Conservation (phyloP, 164 flowering plant species). For the Dillenia turbinata region DNA sequence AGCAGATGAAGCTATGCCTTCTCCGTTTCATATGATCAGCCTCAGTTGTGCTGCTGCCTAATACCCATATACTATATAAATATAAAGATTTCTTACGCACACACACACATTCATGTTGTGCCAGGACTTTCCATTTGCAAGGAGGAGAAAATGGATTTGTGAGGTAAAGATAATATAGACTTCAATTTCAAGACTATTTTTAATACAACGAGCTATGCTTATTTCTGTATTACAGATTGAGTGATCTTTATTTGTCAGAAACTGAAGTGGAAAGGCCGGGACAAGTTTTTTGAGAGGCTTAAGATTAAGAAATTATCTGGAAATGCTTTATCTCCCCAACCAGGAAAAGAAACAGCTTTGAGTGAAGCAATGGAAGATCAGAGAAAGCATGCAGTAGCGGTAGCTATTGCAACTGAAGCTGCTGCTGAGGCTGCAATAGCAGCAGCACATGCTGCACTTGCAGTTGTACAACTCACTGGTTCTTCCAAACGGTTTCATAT, state of each 20-base stretch:
- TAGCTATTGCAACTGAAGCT: slow-evolving; percentile 72
- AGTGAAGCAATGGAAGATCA: slow-evolving; percentile 60
- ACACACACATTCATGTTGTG: slow-evolving; percentile 6
- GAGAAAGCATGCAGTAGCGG: slow-evolving; percentile 64
- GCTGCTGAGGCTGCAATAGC: slow-evolving; percentile 87
- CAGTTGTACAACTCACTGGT: slow-evolving; percentile 52
- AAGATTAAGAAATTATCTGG: slow-evolving; percentile 35
- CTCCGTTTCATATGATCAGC: no score
- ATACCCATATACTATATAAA: no score
- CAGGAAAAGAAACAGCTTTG: slow-evolving; percentile 19
- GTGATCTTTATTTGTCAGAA: slow-evolving; percentile 5
- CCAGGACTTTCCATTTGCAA: slow-evolving; percentile 37
- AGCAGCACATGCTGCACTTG: slow-evolving; percentile 78
- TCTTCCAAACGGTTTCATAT: slow-evolving; percentile 18
- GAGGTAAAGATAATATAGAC: slow-evolving; percentile 46
- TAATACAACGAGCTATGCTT: background rate
- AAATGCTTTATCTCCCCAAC: slow-evolving; percentile 25
- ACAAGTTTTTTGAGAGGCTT: slow-evolving; percentile 40
- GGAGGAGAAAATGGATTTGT: slow-evolving; percentile 54
- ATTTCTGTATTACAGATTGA: background rate
- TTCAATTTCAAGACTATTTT: slow-evolving; percentile 24
- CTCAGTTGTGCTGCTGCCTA: no score
- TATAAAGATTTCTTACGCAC: slow-evolving; percentile 1
- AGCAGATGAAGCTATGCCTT: no score
- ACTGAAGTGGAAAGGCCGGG: slow-evolving; percentile 49